Evolutionary conservation across 306 rosid species (phyloP).

Genomic region (Notholithocarpus densiflorus): DNA sequence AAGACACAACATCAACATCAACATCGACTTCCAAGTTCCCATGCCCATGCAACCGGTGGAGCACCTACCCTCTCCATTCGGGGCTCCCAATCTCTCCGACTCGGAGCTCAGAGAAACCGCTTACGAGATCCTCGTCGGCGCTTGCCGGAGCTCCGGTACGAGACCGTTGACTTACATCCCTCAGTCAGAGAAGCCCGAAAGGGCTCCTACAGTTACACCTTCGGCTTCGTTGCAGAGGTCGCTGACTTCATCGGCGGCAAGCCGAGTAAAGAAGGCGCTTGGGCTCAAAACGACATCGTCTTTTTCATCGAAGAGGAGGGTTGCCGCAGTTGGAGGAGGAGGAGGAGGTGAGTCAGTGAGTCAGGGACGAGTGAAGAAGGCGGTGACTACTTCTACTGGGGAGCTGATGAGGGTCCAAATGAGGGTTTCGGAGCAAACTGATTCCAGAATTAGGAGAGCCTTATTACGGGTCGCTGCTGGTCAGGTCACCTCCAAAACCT

Average conservation of each 20-base stretch:
- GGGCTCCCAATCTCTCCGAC: conserved; percentile 38
- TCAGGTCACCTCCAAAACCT: conserved; percentile 43
- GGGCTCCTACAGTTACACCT: conserved; percentile 27
- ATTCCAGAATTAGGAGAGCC: conserved; percentile 76
- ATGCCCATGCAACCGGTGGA: conserved; percentile 58
- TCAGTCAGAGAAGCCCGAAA: conserved; percentile 65
- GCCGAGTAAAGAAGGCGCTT: conserved; percentile 79
- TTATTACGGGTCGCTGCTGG: conserved; percentile 81
- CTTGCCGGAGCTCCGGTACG: conserved; percentile 76
- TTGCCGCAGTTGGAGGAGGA: neutral
- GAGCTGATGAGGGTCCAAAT: conserved; percentile 83
- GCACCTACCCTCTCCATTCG: conserved; percentile 70
- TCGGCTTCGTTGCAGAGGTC: conserved; percentile 68
- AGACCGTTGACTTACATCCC: conserved; percentile 78
- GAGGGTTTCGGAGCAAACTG: conserved; percentile 81
- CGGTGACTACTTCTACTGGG: conserved; percentile 67
- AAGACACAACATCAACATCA: conserved; percentile 27
- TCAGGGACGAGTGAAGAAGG: conserved; percentile 41
- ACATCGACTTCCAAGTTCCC: conserved; percentile 26
- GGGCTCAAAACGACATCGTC: conserved; percentile 69
- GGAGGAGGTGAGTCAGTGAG: conserved; percentile 22
- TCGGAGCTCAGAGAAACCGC: conserved; percentile 89
- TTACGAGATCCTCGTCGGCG: conserved; percentile 79
- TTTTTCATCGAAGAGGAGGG: conserved; percentile 34
- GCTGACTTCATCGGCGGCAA: conserved; percentile 78